Conservation (phyloP, 495 filamentous ascomycete species). For the Collariella sp. region DNA sequence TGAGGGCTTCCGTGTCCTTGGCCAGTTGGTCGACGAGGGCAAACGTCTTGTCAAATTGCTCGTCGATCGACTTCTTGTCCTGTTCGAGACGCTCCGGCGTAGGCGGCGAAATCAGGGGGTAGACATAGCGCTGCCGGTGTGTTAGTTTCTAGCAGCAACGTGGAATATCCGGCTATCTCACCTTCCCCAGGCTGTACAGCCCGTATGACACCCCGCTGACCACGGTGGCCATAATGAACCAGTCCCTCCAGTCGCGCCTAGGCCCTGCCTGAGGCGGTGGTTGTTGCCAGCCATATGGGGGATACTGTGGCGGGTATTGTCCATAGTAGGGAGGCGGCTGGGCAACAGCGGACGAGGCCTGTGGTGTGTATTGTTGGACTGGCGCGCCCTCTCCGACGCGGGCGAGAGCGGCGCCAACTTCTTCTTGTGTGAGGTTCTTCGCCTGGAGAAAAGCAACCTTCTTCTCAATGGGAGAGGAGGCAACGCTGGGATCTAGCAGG, state of each 20-base stretch:
- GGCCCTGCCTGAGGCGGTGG: conserved; percentile 59
- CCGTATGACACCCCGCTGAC: conserved; percentile 80
- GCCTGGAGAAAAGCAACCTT: conserved; percentile 87
- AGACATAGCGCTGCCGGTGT: conserved; percentile 66
- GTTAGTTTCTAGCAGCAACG: conserved; percentile 12
- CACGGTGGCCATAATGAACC: conserved; percentile 95
- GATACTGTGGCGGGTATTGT: conserved; percentile 49
- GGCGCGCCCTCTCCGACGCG: conserved; percentile 49
- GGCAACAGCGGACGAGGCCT: conserved; percentile 34
- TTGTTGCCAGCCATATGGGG: conserved; percentile 56
- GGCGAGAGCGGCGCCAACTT: conserved; percentile 76
- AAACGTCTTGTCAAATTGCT: conserved; percentile 85
- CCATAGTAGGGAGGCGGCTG: conserved; percentile 56
- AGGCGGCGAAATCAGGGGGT: conserved; percentile 83
- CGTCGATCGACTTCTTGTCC: conserved; percentile 87
- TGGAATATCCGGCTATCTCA: conserved; percentile 16
- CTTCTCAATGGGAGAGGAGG: conserved; percentile 86
- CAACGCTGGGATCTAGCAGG: conserved; percentile 84
- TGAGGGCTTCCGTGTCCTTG: conserved; percentile 80
- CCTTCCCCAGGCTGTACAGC: conserved; percentile 79
- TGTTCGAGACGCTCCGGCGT: conserved; percentile 87
- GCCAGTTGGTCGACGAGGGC: conserved; percentile 82
- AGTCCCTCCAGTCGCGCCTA: conserved; percentile 91
- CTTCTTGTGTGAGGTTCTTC: conserved; percentile 94
- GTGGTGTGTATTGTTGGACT: conserved; percentile 45